Conservation (phyloP, 148 eudicot species). For the Nyssa sinensis region DNA sequence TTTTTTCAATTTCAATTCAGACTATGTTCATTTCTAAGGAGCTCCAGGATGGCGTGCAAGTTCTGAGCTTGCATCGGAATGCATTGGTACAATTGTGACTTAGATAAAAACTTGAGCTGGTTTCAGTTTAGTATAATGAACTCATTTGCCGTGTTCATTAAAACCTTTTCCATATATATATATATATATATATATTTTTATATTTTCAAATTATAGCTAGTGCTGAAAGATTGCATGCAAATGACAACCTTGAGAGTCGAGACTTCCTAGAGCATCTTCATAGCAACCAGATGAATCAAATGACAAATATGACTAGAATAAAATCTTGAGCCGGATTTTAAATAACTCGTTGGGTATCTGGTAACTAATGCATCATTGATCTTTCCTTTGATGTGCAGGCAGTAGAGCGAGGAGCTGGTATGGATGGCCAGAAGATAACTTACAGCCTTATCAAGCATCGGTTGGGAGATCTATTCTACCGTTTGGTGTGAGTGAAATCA, state of each 20-base stretch:
- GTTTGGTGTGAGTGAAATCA: constrained; percentile 73
- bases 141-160: background rate
- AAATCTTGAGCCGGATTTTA: constrained; percentile 55
- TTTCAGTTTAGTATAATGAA: background rate
- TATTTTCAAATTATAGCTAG: background rate
- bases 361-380: constrained; percentile 15
- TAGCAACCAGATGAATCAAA: constrained; percentile 57
- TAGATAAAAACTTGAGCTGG: background rate
- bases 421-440: constrained; percentile 77
- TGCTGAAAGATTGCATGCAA: background rate
- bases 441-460: constrained; percentile 73
- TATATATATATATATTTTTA: too few species aligned
- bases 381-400: constrained; percentile 53
- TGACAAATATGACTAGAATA: constrained; percentile 58
- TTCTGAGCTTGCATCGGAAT: too few species aligned
- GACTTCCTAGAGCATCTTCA: background rate
- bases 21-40: too few species aligned
- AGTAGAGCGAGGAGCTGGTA: constrained; percentile 81
- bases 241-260: background rate
- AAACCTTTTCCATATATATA: background rate
- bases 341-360: too few species aligned
- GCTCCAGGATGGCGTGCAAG: too few species aligned
- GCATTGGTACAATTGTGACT: background rate
- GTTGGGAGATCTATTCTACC: constrained; percentile 79
- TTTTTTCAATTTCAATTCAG: too few species aligned